A percentile compares a stretch with the other conserved stretches of the same genome.
phyloP scores from a whole-genome alignment of 2,329 filamentous ascomycete species.

The Venturia carpophila region DNA sequence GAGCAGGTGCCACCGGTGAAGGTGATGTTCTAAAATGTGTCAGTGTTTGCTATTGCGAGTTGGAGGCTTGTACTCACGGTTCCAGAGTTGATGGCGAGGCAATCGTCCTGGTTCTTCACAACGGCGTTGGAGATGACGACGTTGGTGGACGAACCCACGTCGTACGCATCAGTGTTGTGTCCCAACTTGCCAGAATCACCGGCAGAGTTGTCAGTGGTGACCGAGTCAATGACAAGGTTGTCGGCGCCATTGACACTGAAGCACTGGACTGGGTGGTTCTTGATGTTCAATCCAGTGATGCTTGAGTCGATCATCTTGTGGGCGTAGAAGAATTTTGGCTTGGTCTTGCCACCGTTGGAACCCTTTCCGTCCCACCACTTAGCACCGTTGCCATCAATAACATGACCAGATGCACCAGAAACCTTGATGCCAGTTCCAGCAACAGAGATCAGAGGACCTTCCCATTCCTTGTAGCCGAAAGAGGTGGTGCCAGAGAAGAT shows the following conservation, averaged over 20 bases:
- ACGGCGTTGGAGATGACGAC: constrained; percentile 45
- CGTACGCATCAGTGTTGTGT: constrained; percentile 52
- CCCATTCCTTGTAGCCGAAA: constrained; percentile 18
- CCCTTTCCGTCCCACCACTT: constrained; percentile 45
- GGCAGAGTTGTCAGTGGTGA: constrained; percentile 51
- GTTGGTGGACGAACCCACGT: constrained; percentile 43
- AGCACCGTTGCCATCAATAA: constrained; percentile 50
- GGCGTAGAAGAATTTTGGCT: constrained; percentile 20
- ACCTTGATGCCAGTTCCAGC: constrained; percentile 45
- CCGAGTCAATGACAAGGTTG: constrained; percentile 39
- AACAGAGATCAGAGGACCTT: constrained; percentile 15
- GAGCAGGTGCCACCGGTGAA: constrained; percentile 38
- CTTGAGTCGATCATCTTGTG: constrained; percentile 14
- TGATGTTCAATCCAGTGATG: constrained; percentile 44
- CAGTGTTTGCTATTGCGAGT: background rate
- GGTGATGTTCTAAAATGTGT: constrained; percentile 25
- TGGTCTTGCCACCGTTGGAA: constrained; percentile 26
- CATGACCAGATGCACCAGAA: constrained; percentile 42
- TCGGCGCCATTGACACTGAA: constrained; percentile 41
- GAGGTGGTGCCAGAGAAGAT: constrained; percentile 18
- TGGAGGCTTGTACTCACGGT: constrained; percentile 22
- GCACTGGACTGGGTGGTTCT: constrained; percentile 49
- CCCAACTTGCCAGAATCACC: constrained; percentile 30
- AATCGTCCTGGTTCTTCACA: constrained; percentile 54
- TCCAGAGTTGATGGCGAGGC: constrained; percentile 51